Conservation (phyloP, 163 green algal genomes). For the Coccomyxa subellipsoidea region DNA sequence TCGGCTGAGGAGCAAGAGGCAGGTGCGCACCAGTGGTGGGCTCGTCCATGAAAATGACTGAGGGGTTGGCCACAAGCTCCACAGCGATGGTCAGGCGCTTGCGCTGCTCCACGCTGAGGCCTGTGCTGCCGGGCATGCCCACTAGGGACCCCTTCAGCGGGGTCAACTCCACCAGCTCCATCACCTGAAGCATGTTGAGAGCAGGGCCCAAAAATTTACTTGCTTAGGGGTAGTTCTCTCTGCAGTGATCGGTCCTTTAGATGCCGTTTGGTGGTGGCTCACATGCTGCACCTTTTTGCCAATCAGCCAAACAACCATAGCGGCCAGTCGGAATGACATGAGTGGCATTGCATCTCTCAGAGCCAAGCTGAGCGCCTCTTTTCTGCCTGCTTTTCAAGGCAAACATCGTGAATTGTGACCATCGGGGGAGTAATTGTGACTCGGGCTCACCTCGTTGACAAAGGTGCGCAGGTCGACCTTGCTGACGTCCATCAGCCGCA, state of each 20-base stretch:
- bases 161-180: conserved; percentile 62
- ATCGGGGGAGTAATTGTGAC: neutral
- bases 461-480: neutral
- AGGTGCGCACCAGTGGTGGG: conserved; percentile 28
- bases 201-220: too few species aligned
- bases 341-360: too few species aligned
- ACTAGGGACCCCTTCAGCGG: conserved; percentile 43
- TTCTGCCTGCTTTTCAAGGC: too few species aligned
- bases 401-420: neutral
- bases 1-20: neutral
- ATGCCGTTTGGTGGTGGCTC: too few species aligned
- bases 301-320: too few species aligned
- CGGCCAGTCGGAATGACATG: too few species aligned
- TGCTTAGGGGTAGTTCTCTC: too few species aligned
- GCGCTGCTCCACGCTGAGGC: conserved; percentile 55
- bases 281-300: too few species aligned
- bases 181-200: conserved; percentile 36
- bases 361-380: too few species aligned
- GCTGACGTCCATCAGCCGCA: conserved; percentile 31
- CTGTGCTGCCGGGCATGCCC: conserved; percentile 32
- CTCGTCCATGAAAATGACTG: conserved; percentile 59
- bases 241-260: too few species aligned
- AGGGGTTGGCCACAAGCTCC: conserved; percentile 58
- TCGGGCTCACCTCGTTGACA: neutral
- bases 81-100: conserved; percentile 74